Base-by-base conservation (phyloP, 192 early-diverging fungal species). In the Backusella mclennaniae region DNA sequence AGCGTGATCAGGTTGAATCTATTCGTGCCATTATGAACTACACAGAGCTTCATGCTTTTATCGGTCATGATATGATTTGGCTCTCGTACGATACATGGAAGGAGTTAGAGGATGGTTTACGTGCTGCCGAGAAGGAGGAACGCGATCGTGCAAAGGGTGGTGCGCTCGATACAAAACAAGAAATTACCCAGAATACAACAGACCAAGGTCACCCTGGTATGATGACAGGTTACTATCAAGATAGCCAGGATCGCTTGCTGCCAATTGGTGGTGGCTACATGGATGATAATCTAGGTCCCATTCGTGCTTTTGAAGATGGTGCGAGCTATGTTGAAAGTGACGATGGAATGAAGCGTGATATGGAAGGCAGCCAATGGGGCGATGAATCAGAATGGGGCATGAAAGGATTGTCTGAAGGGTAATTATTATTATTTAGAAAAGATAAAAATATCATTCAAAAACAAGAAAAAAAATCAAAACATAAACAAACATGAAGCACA, bases 81-180 rank as follows among this genome's bases (percentile, higher is more conserved):
- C 71, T 93, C 67, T 83, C 88, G 4, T 88, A 93, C 70, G 84
- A 85, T 4, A 87, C 87, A 31, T 94, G 92, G 92, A 88, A 86
- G 66, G 86, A 85, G 74, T 69, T 93, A 23, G 93, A 94, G 71
- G 85, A 89, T 41, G 79, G 85, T n/a, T 78, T 94, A 21, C 85
- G 91, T 29, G 77, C 80, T 0, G 67, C 84, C n/a, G 93, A 94
- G 80, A 89, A 90, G 67, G 88, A 90, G 53, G 89, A 88, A n/a
- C 73, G 87, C 15, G 77, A 79, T 29, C 79, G 74, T 26, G 69
- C 79, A 66, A 89, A 89, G 66, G 73, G 67, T 19, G 73, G 59
- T 7, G 49, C 35, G 21, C 36, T 67, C 9, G 74, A 75, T 8
- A 14, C 66, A 29, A 66, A 44, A 19, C 59, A 75, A 21, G 66